Conservation (phyloP, 495 filamentous ascomycete genomes). For the Penicillium salamii region DNA sequence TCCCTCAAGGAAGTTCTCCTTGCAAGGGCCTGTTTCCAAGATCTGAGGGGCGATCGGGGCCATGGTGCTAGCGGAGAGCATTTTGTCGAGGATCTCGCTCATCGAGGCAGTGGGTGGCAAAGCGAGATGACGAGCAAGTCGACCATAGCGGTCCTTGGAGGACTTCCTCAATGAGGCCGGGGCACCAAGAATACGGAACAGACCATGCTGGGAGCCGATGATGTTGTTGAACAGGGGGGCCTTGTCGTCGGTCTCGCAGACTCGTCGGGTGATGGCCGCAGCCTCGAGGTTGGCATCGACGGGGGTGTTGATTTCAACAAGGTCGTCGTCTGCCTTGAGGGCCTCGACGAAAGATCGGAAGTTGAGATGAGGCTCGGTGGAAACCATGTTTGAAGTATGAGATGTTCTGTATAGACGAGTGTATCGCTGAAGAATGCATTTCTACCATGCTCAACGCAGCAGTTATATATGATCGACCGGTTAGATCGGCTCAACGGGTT, state of each 20-base stretch:
- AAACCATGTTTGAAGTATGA: slow-evolving; percentile 4
- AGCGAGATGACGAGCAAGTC: slow-evolving; percentile 33
- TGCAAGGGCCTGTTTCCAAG: slow-evolving; percentile 24
- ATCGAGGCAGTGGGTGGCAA: slow-evolving; percentile 28
- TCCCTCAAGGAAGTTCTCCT: slow-evolving; percentile 32
- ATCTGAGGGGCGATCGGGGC: slow-evolving; percentile 26
- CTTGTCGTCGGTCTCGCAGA: slow-evolving; percentile 38
- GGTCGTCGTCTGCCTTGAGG: slow-evolving; percentile 31
- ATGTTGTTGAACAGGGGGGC: slow-evolving; percentile 42
- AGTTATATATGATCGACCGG: neutral
- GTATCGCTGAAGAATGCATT: neutral
- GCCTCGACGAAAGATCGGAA: slow-evolving; percentile 39
- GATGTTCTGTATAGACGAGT: neutral
- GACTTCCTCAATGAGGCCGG: slow-evolving; percentile 25
- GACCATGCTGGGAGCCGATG: slow-evolving; percentile 31
- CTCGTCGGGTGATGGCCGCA: slow-evolving; percentile 34
- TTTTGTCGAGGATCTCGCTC: slow-evolving; percentile 31
- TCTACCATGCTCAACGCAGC: neutral
- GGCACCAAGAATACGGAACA: slow-evolving; percentile 39
- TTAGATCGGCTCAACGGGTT: neutral
- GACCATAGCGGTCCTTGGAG: slow-evolving; percentile 22
- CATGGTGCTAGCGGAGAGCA: slow-evolving; percentile 22
- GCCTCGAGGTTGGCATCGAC: slow-evolving; percentile 38
- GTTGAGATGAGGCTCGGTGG: slow-evolving; percentile 20
- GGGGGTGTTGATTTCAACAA: slow-evolving; percentile 33